Base-by-base conservation (phyloP, 352 stramenopile species). In the Globisporangium parvum region DNA sequence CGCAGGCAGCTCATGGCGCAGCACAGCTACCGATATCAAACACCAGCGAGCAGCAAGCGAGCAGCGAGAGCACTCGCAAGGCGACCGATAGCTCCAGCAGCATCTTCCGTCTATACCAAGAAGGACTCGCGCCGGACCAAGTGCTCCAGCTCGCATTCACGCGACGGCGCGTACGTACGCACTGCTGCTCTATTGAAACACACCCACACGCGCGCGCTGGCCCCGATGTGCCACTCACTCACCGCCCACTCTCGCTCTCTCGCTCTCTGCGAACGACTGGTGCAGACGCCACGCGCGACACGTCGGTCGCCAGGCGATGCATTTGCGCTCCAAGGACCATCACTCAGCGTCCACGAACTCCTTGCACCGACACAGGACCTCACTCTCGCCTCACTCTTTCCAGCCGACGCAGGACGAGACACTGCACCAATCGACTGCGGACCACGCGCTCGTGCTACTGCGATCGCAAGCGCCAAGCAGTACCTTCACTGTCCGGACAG, bases 101-200 rank as follows among this genome's bases (percentile, higher is more conserved):
- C 24, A 60, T 85, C 23, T 88, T 88, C 55, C 67, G 71, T 26
- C 66, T 90, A n/a, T 90, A 90, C 50, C 80, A 90, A 48, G 58
- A 73, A 53, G 80, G 80, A 5, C 47, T 81, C 26, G 45, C 52
- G 9, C 35, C 72, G 0, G 71, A 87, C 17, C 80, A 88, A 44
- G 69, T 75, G 31, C 65, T 90, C 37, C 80, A 83, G 37, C 59
- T 90, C 49, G 74, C 75, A 33, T 90, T 70, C 53, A 68, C 83
- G 12, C 65, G 80, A 18, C 69, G 65, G 28, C 60, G 57, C 47
- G 71, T 80, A 51, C 45, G 62, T 33, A 20, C 28, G 9, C 28
- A 52, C 2, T 23, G 20, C 6, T 51, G 23, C 6, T 49, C 17
- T 57, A n/a, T 44, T 20, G 14, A 44, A 10, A 20, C 39, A 20